phyloP scores from a whole-genome alignment of 108 stramenopile genomes.

The Fragilaria crotonensis region DNA sequence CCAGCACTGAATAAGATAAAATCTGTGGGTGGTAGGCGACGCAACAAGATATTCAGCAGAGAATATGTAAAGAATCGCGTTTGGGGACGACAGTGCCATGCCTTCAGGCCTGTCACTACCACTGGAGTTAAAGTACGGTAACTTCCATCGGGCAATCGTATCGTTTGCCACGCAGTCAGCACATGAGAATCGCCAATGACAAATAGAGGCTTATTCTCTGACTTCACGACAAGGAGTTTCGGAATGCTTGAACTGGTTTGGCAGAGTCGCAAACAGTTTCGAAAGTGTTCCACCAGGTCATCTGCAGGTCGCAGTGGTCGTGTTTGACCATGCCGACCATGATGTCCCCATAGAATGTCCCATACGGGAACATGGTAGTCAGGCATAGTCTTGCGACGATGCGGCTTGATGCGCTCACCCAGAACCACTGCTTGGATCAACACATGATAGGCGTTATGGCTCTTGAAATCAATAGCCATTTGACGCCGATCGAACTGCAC shows the following conservation, averaged over 20 bases:
- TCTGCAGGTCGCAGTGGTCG: not conserved
- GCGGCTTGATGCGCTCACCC: slow-evolving; percentile 36
- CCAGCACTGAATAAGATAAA: slow-evolving; percentile 44
- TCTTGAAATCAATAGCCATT: slow-evolving; percentile 32
- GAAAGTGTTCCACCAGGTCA: not conserved
- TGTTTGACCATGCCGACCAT: not conserved
- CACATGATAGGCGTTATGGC: slow-evolving; percentile 44
- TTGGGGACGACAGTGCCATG: slow-evolving; percentile 34
- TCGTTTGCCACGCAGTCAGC: slow-evolving; percentile 48
- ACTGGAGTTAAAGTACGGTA: slow-evolving; percentile 32
- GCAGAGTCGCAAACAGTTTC: not conserved
- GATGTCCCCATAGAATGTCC: slow-evolving; percentile 23
- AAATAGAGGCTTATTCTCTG: slow-evolving; percentile 12
- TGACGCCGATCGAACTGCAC: slow-evolving; percentile 14
- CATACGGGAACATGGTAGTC: slow-evolving; percentile 34
- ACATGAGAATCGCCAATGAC: slow-evolving; percentile 57
- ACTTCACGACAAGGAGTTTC: not conserved
- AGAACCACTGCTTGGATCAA: slow-evolving; percentile 39
- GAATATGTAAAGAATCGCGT: slow-evolving; percentile 46
- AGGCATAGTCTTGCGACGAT: slow-evolving; percentile 13
- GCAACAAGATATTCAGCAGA: slow-evolving; percentile 21
- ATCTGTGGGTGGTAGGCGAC: slow-evolving; percentile 11
- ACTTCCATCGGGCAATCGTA: slow-evolving; percentile 13
- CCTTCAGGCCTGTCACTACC: slow-evolving; percentile 47
- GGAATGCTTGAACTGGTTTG: not conserved